Base-by-base conservation (phyloP, 192 early-diverging fungal species). In the Coemansia asiatica region DNA sequence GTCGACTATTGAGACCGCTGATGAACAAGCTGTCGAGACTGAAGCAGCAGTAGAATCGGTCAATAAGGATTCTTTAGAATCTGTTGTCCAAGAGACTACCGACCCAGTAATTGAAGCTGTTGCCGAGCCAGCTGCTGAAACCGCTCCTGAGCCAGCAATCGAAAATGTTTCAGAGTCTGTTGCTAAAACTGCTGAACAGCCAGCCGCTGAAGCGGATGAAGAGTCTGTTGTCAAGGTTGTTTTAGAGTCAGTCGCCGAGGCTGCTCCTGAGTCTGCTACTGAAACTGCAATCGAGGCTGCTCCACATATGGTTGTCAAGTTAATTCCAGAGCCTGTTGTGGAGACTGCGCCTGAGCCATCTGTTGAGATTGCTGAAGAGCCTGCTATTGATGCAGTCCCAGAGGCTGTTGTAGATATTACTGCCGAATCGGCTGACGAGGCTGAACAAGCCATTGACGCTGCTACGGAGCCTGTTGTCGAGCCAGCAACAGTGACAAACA, bases 201-300 rank as follows among this genome's bases (percentile, higher is more conserved):
- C n/a, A n/a, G n/a, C n/a, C n/a, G 31, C 31, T 33, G 31, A 3
- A 8, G 3, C 8, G 31, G 31, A 3, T 33, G 31, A 33, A 33
- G 31, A 8, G 8, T 33, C 31, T 50, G 47, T 16, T 19, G 60
- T 21, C 10, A 35, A 35, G 31, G 44, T 46, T 33, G 44, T 27
- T 12, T 21, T 16, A 31, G 59, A 48, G 49, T 12, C 26, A 5
- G 19, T 46, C 26, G 59, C 6, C 38, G 59, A 46, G 23, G 44
- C 59, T 23, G 22, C 15, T 21, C 26, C 23, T 15, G 67, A 69
- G 36, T 27, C 50, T 4, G 27, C 51, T 29, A 53, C 35, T 25
- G 55, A 62, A 56, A 2, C 66, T 7, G 26, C 69, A 12, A 26
- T n/a, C 23, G 61, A 60, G 56, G 12, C 47, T 15, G 61, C 28